These are phyloP conservation scores for Lasiodiplodia hormozganensis DNA, from an alignment of 2,329 filamentous ascomycete species.

Conservation along the genomic window DNA sequence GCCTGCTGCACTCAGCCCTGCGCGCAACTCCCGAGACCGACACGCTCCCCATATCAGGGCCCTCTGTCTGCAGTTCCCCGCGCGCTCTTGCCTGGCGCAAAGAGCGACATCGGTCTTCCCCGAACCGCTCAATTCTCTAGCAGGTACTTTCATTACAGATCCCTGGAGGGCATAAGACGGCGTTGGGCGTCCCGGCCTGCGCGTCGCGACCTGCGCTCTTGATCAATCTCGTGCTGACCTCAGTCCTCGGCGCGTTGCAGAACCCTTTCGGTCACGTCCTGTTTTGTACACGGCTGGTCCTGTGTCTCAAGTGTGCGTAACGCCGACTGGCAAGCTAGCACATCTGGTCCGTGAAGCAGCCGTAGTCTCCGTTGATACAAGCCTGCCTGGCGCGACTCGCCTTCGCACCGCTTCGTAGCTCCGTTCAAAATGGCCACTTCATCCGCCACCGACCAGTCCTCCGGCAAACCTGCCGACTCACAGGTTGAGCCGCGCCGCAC, in stretches of 20 bases:
- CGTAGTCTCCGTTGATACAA: conserved; percentile 23
- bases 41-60: conserved; percentile 10
- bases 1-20: conserved; percentile 9
- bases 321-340: conserved; percentile 16
- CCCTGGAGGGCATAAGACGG: conserved; percentile 18
- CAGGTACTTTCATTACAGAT: conserved; percentile 26
- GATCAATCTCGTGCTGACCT: conserved; percentile 14
- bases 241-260: conserved; percentile 16
- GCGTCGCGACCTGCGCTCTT: neutral
- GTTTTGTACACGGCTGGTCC: conserved; percentile 25
- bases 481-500: conserved; percentile 31
- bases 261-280: conserved; percentile 15
- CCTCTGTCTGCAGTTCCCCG: conserved; percentile 3
- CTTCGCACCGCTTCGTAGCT: conserved; percentile 2
- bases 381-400: conserved; percentile 14
- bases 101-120: conserved; percentile 15
- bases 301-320: conserved; percentile 28
- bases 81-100: conserved; percentile 14
- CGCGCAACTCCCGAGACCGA: conserved; percentile 13
- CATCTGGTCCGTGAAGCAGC: conserved; percentile 20
- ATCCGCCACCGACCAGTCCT: conserved; percentile 7
- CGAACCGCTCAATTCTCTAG: neutral
- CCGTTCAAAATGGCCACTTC: conserved; percentile 20
- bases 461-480: conserved; percentile 9
- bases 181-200: conserved; percentile 13